Evolutionary conservation across 352 stramenopile genomes (phyloP).

Genomic region (Pilasporangium apinafurcum): DNA sequence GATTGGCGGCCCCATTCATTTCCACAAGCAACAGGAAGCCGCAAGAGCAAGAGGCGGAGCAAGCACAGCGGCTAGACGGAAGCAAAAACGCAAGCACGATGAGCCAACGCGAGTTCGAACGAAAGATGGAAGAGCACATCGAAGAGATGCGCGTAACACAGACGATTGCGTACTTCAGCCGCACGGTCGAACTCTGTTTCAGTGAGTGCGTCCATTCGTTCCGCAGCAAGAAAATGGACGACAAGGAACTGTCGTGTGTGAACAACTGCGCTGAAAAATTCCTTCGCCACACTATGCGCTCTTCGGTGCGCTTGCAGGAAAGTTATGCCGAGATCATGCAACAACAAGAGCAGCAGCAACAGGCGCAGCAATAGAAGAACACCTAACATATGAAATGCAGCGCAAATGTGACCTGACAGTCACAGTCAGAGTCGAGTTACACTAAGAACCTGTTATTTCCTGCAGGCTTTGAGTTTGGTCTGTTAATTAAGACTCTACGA

Average conservation of each 20-base stretch:
- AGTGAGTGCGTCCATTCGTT: slow-evolving; percentile 88
- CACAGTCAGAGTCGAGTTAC: no score
- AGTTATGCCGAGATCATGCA: slow-evolving; percentile 86
- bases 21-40: background rate
- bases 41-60: background rate
- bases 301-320: slow-evolving; percentile 83
- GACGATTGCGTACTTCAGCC: slow-evolving; percentile 87
- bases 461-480: no score
- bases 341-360: slow-evolving; percentile 65
- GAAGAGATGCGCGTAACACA: slow-evolving; percentile 89
- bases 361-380: slow-evolving; percentile 30
- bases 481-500: no score
- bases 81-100: slow-evolving; percentile 26
- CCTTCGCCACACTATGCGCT: slow-evolving; percentile 88
- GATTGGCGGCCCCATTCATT: slow-evolving; percentile 6
- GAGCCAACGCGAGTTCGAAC: slow-evolving; percentile 82
- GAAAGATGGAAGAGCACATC: slow-evolving; percentile 88
- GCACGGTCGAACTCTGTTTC: slow-evolving; percentile 87
- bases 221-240: slow-evolving; percentile 88
- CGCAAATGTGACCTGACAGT: no score
- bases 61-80: slow-evolving; percentile 1
- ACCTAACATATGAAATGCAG: background rate
- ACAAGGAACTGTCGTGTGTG: slow-evolving; percentile 86
- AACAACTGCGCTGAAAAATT: slow-evolving; percentile 89
- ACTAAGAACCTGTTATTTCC: no score